Conservation (phyloP, 176 grass and related monocot species). For the Tuctoria greenei region DNA sequence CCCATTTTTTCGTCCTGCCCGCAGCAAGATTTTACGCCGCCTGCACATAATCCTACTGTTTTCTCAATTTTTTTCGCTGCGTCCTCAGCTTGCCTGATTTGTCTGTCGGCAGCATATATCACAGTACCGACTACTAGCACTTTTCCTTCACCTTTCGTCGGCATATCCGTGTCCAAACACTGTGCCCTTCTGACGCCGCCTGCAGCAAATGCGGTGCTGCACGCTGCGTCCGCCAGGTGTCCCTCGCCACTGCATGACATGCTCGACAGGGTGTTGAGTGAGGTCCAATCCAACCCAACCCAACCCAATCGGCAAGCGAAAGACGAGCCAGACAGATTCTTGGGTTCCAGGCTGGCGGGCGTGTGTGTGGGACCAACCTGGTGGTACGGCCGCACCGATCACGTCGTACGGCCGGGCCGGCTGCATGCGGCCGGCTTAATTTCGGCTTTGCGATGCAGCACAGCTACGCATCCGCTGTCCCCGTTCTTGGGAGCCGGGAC, state of each 20-base stretch:
- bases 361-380: neutral
- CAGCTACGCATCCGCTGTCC: constrained; percentile 5
- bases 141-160: neutral
- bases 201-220: neutral
- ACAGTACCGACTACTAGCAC: neutral
- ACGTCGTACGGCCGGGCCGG: neutral
- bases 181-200: neutral
- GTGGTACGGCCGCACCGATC: neutral
- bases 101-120: neutral
- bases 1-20: no score
- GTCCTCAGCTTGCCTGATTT: neutral
- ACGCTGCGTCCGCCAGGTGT: constrained; percentile 28
- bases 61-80: no score
- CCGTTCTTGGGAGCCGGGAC: constrained; percentile 8
- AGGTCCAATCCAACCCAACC: no score
- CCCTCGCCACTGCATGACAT: neutral
- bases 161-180: neutral
- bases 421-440: neutral
- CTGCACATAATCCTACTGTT: no score
- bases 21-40: no score
- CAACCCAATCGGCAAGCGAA: constrained; percentile 14
- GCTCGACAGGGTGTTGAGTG: neutral
- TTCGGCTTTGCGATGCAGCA: neutral
- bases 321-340: neutral
- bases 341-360: constrained; percentile 34